phyloP scores from a whole-genome alignment of 2,329 filamentous ascomycete genomes.

The Ampelomyces quisqualis region DNA sequence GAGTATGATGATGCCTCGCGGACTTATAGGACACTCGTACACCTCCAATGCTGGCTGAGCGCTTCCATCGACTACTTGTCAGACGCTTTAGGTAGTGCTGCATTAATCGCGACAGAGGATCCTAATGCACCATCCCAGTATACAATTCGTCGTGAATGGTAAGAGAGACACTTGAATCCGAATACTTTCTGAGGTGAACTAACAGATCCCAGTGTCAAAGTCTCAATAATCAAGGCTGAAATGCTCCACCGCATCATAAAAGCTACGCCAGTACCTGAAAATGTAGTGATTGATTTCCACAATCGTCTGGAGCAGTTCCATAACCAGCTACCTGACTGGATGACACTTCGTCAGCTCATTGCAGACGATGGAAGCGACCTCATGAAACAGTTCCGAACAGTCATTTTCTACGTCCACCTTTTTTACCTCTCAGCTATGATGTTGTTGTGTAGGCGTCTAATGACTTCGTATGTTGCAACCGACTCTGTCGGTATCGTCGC shows the following conservation, averaged over 20 bases:
- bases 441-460: slow-evolving; percentile 15
- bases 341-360: slow-evolving; percentile 10
- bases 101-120: slow-evolving; percentile 2
- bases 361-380: neutral
- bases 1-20: slow-evolving; percentile 13
- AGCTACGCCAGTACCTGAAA: slow-evolving; percentile 4
- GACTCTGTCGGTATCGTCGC: slow-evolving; percentile 1
- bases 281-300: slow-evolving; percentile 9
- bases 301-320: slow-evolving; percentile 13
- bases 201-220: no score
- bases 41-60: slow-evolving; percentile 19
- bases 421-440: slow-evolving; percentile 27
- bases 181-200: no score
- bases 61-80: slow-evolving; percentile 17
- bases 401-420: slow-evolving; percentile 21
- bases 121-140: slow-evolving; percentile 5
- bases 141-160: slow-evolving; percentile 17
- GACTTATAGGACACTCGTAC: slow-evolving; percentile 17
- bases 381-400: slow-evolving; percentile 3
- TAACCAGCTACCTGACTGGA: slow-evolving; percentile 14
- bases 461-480: slow-evolving; percentile 11
- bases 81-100: neutral
- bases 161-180: no score
- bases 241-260: slow-evolving; percentile 11
- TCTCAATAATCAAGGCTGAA: slow-evolving; percentile 22